These are phyloP conservation scores for Hygrocybe punicea DNA, from an alignment of 768 basidiomycete genomes.

Conservation along the genomic window DNA sequence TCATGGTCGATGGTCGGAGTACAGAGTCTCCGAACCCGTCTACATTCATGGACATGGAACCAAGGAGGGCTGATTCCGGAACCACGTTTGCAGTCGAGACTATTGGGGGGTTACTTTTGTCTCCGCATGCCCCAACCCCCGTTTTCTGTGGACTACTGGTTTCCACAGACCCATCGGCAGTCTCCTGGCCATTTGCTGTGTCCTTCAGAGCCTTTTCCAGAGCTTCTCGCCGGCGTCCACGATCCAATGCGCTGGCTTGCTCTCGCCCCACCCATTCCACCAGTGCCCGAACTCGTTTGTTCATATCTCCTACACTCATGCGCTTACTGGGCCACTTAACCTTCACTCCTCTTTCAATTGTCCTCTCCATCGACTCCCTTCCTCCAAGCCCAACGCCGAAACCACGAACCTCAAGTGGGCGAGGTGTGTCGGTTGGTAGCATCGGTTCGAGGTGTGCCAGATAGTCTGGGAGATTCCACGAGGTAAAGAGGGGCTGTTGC, in stretches of 20 bases:
- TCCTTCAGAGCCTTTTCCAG: conserved; percentile 54
- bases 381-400: conserved; percentile 34
- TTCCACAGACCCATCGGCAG: background rate
- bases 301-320: conserved; percentile 97
- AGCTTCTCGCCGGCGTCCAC: conserved; percentile 64
- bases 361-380: conserved; percentile 55
- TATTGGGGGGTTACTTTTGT: background rate
- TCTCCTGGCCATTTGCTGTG: conserved; percentile 15
- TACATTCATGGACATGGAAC: background rate
- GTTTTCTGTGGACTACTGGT: background rate
- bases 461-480: conserved; percentile 93
- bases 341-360: conserved; percentile 73
- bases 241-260: conserved; percentile 72
- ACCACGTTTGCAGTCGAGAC: background rate
- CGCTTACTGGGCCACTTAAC: conserved; percentile 93
- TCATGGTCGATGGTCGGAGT: conserved; percentile 50
- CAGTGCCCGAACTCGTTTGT: conserved; percentile 85
- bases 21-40: background rate
- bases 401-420: conserved; percentile 64
- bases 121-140: background rate
- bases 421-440: conserved; percentile 72
- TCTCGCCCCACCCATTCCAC: conserved; percentile 94
- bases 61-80: background rate
- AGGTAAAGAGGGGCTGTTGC: conserved; percentile 74
- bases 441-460: conserved; percentile 81